Base-by-base conservation (phyloP, 805 yeast species). In the Saccharomycopsis fermentans region DNA sequence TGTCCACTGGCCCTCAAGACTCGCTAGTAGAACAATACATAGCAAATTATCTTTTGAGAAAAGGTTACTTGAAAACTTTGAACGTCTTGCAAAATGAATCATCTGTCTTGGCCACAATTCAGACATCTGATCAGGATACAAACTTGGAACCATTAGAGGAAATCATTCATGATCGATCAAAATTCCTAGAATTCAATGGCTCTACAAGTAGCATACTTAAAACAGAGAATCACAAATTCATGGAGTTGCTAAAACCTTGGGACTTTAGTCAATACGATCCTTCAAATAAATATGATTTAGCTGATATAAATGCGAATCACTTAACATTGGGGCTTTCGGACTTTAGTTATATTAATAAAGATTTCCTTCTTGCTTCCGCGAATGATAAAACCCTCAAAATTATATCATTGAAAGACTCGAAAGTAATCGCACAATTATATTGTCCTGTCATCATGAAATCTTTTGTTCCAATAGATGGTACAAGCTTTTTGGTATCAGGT, bases 31-130 rank as follows among this genome's bases (percentile, higher is more conserved):
- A 71, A 19, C 64, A 71, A 1, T 68, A 84, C 35, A 73, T 86
- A 12, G 90, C 87, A 0, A 81, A 82, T 34, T 86, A 79, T 63
- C 73, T 86, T n/a, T 67, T 74, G 32, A 70, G 74, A n/a, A 74
- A 81, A 32, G 79, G 81, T 0, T 76, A 74, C 53, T 61, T 58
- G 1, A 71, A 70, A 0, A 80, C 91, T 0, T 68, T 84, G 14
- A 65, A 68, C n/a, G 65, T 71, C 2, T 79, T 84, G 54, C 78
- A 82, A 32, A 60, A 58, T 24, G 75, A 73, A 35, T 50, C 64
- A 2, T 64, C 63, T n/a, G 55, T 57, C 50, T 55, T 56, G 29
- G 58, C 36, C 57, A 57, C 36, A 57, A 56, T 50, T 19, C 58
- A 27, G 34, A 40, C 40, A 35, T n/a, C 19, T 57, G 58, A 47